Conservation (phyloP, 345 rosid genomes). For the Laguncularia racemosa region DNA sequence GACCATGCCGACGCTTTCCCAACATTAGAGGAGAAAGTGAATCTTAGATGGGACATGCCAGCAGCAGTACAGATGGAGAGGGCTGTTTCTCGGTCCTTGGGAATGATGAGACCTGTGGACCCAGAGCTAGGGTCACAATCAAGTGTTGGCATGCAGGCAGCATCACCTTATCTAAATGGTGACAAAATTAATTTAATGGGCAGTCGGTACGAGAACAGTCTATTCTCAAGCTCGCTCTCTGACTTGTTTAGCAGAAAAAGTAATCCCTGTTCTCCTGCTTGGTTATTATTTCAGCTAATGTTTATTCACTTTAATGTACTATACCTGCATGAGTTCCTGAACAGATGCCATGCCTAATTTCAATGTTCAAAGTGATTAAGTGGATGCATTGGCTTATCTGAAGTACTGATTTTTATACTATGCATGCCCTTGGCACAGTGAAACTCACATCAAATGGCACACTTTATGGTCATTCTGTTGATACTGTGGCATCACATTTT, state of each 20-base stretch:
- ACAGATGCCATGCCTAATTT: background rate
- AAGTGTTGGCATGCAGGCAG: constrained; percentile 25
- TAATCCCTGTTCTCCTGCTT: constrained; percentile 26
- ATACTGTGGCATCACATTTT: constrained; percentile 24
- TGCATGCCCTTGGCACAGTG: constrained; percentile 33
- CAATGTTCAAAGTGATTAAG: no score
- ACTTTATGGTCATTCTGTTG: constrained; percentile 32
- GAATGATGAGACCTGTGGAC: constrained; percentile 33
- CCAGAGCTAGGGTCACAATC: constrained; percentile 32
- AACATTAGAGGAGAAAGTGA: constrained; percentile 21
- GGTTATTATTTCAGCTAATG: constrained; percentile 3
- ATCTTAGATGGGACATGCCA: constrained; percentile 16
- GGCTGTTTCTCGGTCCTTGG: constrained; percentile 18
- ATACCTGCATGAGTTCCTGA: background rate
- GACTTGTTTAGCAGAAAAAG: constrained; percentile 66
- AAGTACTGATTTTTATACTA: background rate
- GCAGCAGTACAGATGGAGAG: constrained; percentile 24
- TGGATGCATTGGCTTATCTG: no score
- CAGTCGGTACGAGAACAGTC: constrained; percentile 68
- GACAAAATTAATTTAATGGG: constrained; percentile 28
- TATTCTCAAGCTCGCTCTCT: constrained; percentile 88
- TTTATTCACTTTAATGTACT: background rate
- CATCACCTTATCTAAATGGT: constrained; percentile 24
- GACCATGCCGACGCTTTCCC: constrained; percentile 18
- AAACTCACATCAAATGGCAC: constrained; percentile 27